phyloP scores from a whole-genome alignment of 352 stramenopile species.

The Peronospora belbahrii region DNA sequence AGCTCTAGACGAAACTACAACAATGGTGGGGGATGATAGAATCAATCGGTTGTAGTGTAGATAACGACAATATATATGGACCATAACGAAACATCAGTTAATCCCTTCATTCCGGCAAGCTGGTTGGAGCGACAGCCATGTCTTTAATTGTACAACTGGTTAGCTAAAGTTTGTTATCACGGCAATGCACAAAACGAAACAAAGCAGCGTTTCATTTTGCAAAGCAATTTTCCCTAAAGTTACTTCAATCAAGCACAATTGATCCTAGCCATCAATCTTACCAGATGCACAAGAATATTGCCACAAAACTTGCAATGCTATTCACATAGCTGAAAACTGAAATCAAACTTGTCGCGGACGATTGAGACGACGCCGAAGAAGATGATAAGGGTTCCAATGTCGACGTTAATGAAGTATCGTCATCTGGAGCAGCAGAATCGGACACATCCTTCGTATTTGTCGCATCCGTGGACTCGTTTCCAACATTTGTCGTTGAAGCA shows the following conservation, averaged over 20 bases:
- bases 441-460: slow-evolving; percentile 4
- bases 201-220: no score
- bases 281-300: slow-evolving; percentile 23
- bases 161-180: no score
- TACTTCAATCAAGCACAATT: slow-evolving; percentile 8
- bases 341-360: slow-evolving; percentile 13
- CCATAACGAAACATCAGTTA: no score
- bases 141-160: no score
- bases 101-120: no score
- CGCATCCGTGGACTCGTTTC: slow-evolving; percentile 11
- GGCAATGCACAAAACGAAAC: no score
- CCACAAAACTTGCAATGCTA: slow-evolving; percentile 14
- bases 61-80: no score
- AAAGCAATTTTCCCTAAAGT: no score
- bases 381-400: slow-evolving; percentile 13
- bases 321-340: slow-evolving; percentile 17
- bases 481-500: slow-evolving; percentile 16
- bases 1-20: no score
- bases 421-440: slow-evolving; percentile 8
- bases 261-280: slow-evolving; percentile 13
- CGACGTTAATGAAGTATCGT: slow-evolving; percentile 5
- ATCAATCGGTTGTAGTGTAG: no score
- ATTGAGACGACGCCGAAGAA: slow-evolving; percentile 14
- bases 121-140: no score
- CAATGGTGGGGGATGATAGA: no score